These are phyloP conservation scores for Neonectria magnoliae DNA, from an alignment of 2,329 filamentous ascomycete genomes.

Conservation along the genomic window DNA sequence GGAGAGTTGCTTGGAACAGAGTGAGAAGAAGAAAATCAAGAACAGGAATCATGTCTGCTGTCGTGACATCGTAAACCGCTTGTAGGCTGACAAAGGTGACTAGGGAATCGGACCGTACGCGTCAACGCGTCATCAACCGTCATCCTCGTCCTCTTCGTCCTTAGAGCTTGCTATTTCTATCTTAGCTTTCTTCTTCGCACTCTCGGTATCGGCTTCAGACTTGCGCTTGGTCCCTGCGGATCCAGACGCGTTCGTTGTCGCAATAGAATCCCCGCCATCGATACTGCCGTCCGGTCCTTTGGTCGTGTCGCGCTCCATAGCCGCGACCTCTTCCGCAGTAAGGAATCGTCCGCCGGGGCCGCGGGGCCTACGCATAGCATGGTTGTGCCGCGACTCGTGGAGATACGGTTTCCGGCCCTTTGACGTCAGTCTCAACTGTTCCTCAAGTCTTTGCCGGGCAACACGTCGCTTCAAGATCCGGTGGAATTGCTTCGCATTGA, in stretches of 20 bases:
- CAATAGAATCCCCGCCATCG: conserved; percentile 40
- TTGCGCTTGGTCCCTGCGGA: conserved; percentile 67
- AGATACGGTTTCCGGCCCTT: conserved; percentile 97
- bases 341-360: conserved; percentile 95
- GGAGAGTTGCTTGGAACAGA: conserved; percentile 7
- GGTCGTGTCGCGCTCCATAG: conserved; percentile 76
- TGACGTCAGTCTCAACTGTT: conserved; percentile 88
- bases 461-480: conserved; percentile 94
- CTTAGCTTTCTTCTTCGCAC: conserved; percentile 66
- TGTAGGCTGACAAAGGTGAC: conserved; percentile 44
- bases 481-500: conserved; percentile 99
- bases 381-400: conserved; percentile 96
- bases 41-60: conserved; percentile 43
- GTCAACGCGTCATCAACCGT: conserved; percentile 47
- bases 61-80: conserved; percentile 52
- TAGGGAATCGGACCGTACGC: conserved; percentile 19
- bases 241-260: conserved; percentile 38
- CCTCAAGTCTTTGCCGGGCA: conserved; percentile 91
- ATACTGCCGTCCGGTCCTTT: conserved; percentile 54
- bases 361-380: conserved; percentile 94
- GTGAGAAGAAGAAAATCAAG: conserved; percentile 26
- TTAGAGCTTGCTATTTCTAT: conserved; percentile 56
- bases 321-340: conserved; percentile 93
- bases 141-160: conserved; percentile 57
- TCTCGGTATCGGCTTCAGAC: conserved; percentile 60